A percentile compares a stretch with the other conserved stretches of the same genome.
These are phyloP conservation scores for Tympanopsis confertula DNA, from an alignment of 2,329 filamentous ascomycete genomes.

Conservation along the genomic window DNA sequence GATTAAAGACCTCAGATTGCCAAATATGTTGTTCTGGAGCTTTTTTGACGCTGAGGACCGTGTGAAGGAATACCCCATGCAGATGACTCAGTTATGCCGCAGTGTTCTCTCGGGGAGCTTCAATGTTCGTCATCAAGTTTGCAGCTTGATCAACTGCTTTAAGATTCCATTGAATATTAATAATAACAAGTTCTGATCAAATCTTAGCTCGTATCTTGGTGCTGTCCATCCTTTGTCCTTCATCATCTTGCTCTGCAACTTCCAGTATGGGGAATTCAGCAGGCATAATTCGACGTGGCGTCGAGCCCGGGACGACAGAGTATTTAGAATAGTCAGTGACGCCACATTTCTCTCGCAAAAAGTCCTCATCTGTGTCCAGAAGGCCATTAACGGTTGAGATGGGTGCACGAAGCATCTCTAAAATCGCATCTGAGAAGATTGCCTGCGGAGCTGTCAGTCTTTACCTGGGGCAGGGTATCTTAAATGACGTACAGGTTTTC, in stretches of 20 bases:
- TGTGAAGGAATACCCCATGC: too few relatives aligned
- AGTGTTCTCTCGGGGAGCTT: too few relatives aligned
- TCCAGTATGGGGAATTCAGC: conserved; percentile 52
- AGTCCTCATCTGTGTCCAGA: conserved; percentile 70
- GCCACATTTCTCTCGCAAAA: conserved; percentile 51
- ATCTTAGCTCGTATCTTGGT: too few relatives aligned
- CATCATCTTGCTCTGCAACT: conserved; percentile 70
- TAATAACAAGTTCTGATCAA: too few relatives aligned
- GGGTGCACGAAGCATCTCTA: conserved; percentile 57
- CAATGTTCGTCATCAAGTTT: too few relatives aligned
- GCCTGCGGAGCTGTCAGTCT: conserved; percentile 20
- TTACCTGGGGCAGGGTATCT: conserved; percentile 5
- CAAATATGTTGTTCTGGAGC: too few relatives aligned
- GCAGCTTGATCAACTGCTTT: too few relatives aligned
- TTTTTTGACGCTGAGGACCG: too few relatives aligned
- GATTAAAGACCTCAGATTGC: too few relatives aligned
- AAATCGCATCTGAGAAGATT: conserved; percentile 70
- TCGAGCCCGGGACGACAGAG: conserved; percentile 49
- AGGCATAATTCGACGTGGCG: conserved; percentile 71
- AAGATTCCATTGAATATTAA: too few relatives aligned
- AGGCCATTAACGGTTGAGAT: conserved; percentile 55
- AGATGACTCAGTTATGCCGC: too few relatives aligned
- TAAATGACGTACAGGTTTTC: conserved; percentile 31
- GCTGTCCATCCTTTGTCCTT: conserved; percentile 64
- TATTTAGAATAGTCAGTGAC: conserved; percentile 65